These are phyloP conservation scores for Dacryopinax primogenitus DNA, from an alignment of 768 basidiomycete genomes.

Conservation along the genomic window DNA sequence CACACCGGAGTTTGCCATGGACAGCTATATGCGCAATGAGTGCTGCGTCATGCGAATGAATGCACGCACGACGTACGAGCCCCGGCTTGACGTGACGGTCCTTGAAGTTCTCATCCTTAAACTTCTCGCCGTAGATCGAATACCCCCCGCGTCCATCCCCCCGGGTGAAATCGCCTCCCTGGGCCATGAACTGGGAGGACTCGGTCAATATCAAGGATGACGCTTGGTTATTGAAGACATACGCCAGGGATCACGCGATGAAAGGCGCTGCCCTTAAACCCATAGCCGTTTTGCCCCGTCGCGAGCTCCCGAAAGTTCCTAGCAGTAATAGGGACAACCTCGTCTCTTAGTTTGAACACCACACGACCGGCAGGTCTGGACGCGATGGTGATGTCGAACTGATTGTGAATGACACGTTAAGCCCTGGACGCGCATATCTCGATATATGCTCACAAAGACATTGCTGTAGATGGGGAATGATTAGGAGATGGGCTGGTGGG, in stretches of 20 bases:
- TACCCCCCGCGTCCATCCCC: slow-evolving; percentile 28
- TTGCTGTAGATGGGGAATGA: background rate
- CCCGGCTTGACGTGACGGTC: slow-evolving; percentile 29
- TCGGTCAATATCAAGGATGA: background rate
- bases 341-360: slow-evolving; percentile 76
- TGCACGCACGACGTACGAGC: slow-evolving; percentile 14
- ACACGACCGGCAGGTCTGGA: slow-evolving; percentile 52
- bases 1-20: slow-evolving; percentile 53
- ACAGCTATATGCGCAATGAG: slow-evolving; percentile 26
- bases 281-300: slow-evolving; percentile 30
- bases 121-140: slow-evolving; percentile 54
- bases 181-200: slow-evolving; percentile 58
- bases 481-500: background rate
- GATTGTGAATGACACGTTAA: background rate
- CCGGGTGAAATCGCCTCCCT: slow-evolving; percentile 70
- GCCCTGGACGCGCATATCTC: background rate
- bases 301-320: slow-evolving; percentile 70
- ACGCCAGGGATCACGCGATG: slow-evolving; percentile 32
- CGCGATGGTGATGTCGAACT: slow-evolving; percentile 40
- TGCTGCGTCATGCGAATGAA: slow-evolving; percentile 14
- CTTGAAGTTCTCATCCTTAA: slow-evolving; percentile 40
- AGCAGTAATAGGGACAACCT: slow-evolving; percentile 59
- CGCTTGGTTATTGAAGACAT: slow-evolving; percentile 6
- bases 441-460: slow-evolving; percentile 4
- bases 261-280: slow-evolving; percentile 29